Base-by-base conservation (phyloP, 2,329 filamentous ascomycete species). In the Fusarium sp. region DNA sequence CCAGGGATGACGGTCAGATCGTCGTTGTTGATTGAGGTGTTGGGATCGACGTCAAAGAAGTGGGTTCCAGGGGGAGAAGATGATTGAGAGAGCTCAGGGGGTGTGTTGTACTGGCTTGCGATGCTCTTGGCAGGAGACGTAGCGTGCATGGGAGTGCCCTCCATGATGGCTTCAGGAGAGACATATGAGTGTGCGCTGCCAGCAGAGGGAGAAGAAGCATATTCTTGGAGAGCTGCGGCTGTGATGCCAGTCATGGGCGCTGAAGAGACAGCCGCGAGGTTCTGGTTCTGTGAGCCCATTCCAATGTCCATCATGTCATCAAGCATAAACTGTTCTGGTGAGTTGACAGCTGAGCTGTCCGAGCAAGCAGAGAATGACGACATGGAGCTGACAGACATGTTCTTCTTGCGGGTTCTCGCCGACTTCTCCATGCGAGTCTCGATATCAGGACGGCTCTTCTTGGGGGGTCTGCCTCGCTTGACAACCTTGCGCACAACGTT, bases 401-500 rank as follows among this genome's bases (percentile, higher is more conserved):
- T 82, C 80, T 88, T 88, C 81, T 87, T 89, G 72, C 87, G 81
- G 1, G 86, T 88, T 47, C 76, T 74, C 2, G 84, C 77, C n/a
- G 86, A 83, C 79, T 90, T 90, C 4, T 88, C 85, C 54, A 85
- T 77, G 11, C 88, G 84, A 49, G 86, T 80, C 7, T 87, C 85
- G 75, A 86, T 79, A 46, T 89, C 86, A 0, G 88, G 88, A 9
- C 88, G 75, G 68, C 85, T 82, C 83, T 91, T 91, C 66, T 88
- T 84, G 12, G 68, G 68, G 8, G 89, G 89, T 20, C 89, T 82
- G 11, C 89, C 89, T n/a, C 87, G 84, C 81, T 89, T 89, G 42
- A 86, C 87, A 9, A 85, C 81, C 76, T 88, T 89, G 49, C 86
- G 83, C 9, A 88, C 86, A 16, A 88, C 83, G 38, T 94, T 94